Base-by-base conservation (phyloP, 2,329 filamentous ascomycete genomes). In the Phialophora verrucosa region DNA sequence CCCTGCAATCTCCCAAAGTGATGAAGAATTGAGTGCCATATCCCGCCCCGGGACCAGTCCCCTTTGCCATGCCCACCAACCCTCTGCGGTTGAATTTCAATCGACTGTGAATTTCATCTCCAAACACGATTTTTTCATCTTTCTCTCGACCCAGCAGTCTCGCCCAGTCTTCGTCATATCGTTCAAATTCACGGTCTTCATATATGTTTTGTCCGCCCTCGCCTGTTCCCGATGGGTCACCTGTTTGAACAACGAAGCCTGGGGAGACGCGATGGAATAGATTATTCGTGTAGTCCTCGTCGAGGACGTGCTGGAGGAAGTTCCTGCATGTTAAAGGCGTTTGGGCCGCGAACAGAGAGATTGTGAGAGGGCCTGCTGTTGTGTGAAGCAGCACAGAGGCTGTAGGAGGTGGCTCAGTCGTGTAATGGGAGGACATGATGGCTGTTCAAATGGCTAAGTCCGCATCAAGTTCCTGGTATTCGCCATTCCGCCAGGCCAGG, bases 11-110 rank as follows among this genome's bases (percentile, higher is more conserved):
- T 69, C 88, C 93, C 61, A 99, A 80, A 0, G 95, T 98, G 68
- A 99, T 89, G 82, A 99, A 99, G 83, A 98, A 98, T 78, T 99
- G 95, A 77, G 92, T 97, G 38, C 92, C 91, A 80, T 98, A 98
- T 54, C 93, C 90, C 68, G 91, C 90, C 10, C 64, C 64, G 27
- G 57, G 56, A 8, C 70, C 70, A 60, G 81, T 79, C 49, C 78
- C 79, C 78, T 98, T 98, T 31, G 95, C 95, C 93, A 98, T 97
- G n/a, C 91, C 95, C 73, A 99, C 80, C 73, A 98, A 80, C 0
- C 95, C 95, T 67, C 95, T 85, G 56, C 95, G 85, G 74, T 96
- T 98, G 83, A 95, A 98, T 78, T 96, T 96, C 71, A 99, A 83
- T 35, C 95, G 86, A 73, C 90, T 92, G 78, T 98, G 94, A 71